Conservation (phyloP, 1,284 basidiomycete genomes). For the Ceratobasidium theobromae region DNA sequence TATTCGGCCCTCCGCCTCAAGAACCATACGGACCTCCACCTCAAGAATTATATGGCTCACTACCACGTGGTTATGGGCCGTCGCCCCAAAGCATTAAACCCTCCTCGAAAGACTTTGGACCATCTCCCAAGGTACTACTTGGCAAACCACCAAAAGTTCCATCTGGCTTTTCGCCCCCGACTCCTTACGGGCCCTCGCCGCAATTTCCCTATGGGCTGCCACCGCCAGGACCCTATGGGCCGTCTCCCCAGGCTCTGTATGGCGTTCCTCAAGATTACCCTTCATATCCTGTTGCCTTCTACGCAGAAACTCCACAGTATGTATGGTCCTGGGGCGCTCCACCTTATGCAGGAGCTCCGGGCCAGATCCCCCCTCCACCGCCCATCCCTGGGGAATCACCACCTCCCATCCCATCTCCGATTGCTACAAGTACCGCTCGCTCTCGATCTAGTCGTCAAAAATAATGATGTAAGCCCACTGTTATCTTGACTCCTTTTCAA, state of each 20-base stretch:
- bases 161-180: background rate
- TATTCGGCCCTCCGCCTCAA: background rate
- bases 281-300: slow-evolving; percentile 5
- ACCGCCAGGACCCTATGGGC: background rate
- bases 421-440: slow-evolving; percentile 4
- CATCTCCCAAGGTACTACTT: background rate
- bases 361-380: background rate
- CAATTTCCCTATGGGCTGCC: background rate
- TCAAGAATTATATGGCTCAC: background rate
- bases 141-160: background rate
- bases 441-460: no score
- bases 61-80: background rate
- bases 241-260: slow-evolving; percentile 12
- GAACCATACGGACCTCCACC: background rate
- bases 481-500: no score
- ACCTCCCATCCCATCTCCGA: slow-evolving; percentile 23
- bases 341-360: background rate
- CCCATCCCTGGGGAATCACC: slow-evolving; percentile 15
- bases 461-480: no score
- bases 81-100: background rate
- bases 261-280: background rate
- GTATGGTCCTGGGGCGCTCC: slow-evolving; percentile 10
- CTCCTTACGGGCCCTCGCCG: background rate
- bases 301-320: background rate
- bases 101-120: background rate